Percentiles rank a stretch among this genome's conserved stretches.
These are phyloP conservation scores for Pyricularia sp. DNA, from an alignment of 2,329 filamentous ascomycete genomes.

Conservation along the genomic window DNA sequence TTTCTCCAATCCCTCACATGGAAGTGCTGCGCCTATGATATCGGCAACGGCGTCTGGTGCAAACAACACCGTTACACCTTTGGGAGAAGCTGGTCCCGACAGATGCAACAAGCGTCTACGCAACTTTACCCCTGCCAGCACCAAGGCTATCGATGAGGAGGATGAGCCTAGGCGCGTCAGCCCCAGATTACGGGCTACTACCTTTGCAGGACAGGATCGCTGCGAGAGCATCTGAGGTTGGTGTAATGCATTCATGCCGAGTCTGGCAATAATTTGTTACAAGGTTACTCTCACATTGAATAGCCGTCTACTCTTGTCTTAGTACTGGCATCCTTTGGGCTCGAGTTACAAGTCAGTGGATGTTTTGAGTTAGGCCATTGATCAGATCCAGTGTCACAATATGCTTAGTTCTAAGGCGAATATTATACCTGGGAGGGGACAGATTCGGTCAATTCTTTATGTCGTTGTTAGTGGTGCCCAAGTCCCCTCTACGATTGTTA, in stretches of 20 bases:
- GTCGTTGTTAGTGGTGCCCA: not conserved
- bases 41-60: not conserved
- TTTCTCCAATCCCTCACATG: constrained; percentile 16
- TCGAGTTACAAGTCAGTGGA: not conserved
- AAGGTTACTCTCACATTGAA: not conserved
- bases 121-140: constrained; percentile 34
- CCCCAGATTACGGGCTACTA: constrained; percentile 16
- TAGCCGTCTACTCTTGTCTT: not conserved
- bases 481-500: not conserved
- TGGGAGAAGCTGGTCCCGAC: constrained; percentile 1
- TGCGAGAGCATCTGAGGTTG: not conserved
- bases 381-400: not conserved
- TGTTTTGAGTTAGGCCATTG: not conserved
- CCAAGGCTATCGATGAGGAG: constrained; percentile 37
- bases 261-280: not conserved
- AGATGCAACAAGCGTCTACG: constrained; percentile 35
- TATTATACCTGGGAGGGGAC: not conserved
- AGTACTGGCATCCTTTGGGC: not conserved
- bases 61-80: not conserved
- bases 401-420: not conserved
- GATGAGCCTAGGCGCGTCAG: constrained; percentile 32
- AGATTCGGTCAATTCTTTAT: not conserved
- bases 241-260: not conserved
- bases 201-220: not conserved
- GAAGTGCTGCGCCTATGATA: not conserved